A percentile compares a stretch with the other conserved stretches of the same genome.
phyloP scores from a whole-genome alignment of 257 asterid genomes.

The Cruciata laevipes region DNA sequence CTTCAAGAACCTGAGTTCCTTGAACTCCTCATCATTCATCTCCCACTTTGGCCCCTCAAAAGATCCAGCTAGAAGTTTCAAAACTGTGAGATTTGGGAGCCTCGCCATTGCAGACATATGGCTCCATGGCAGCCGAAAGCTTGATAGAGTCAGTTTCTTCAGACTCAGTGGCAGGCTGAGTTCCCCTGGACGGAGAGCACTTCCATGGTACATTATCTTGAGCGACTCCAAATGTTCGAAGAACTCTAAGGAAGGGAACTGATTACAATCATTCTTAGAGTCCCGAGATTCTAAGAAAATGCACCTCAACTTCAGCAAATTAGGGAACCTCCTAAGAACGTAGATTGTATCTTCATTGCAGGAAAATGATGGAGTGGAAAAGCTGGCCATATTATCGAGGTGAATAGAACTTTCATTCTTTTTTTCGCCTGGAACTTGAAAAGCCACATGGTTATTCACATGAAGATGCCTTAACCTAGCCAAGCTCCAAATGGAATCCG shows the following conservation, averaged over 20 bases:
- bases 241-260: neutral
- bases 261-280: neutral
- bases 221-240: neutral
- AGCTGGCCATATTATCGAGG: slow-evolving; percentile 7
- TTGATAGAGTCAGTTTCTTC: neutral
- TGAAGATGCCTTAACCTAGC: slow-evolving; percentile 9
- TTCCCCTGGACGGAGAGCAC: neutral
- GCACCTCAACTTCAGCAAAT: slow-evolving; percentile 1
- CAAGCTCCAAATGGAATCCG: neutral
- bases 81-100: slow-evolving; percentile 2
- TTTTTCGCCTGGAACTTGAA: too few relatives aligned
- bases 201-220: slow-evolving; percentile 4
- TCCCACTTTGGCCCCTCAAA: slow-evolving; percentile 8
- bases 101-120: too few relatives aligned
- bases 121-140: too few relatives aligned
- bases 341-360: neutral
- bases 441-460: slow-evolving; percentile 5
- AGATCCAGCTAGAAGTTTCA: slow-evolving; percentile 4
- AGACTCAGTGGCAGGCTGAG: neutral
- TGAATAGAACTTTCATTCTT: neutral
- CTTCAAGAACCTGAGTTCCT: slow-evolving; percentile 11
- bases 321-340: slow-evolving; percentile 4
- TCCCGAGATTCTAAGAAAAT: slow-evolving; percentile 3
- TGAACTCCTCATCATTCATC: slow-evolving; percentile 7
- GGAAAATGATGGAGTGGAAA: slow-evolving; percentile 5